Evolutionary conservation across 345 rosid genomes (phyloP).

Genomic region (Bruguiera sexangula): DNA sequence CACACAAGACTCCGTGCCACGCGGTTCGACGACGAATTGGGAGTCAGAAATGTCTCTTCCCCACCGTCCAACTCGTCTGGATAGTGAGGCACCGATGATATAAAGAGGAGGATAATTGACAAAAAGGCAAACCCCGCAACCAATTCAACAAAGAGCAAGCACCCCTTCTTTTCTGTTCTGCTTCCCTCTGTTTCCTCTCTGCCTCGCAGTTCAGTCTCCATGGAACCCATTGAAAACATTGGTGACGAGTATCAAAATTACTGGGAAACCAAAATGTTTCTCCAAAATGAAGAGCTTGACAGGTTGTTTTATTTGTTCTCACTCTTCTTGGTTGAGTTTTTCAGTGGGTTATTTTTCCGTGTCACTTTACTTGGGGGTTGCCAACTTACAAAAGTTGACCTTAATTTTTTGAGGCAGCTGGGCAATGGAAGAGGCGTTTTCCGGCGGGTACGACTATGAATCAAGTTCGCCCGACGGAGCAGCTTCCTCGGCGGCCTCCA

Average conservation of each 20-base stretch:
- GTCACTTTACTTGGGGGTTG: too few relatives aligned
- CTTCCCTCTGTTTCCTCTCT: too few relatives aligned
- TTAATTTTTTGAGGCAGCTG: conserved; percentile 12
- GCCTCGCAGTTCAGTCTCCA: background rate
- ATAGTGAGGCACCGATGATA: too few relatives aligned
- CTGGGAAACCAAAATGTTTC: conserved; percentile 30
- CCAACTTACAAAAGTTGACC: background rate
- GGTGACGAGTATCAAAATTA: conserved; percentile 24
- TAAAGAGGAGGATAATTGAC: too few relatives aligned
- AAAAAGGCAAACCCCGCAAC: too few relatives aligned
- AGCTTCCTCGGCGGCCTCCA: conserved; percentile 68
- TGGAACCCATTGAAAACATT: conserved; percentile 15
- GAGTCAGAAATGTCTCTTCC: too few relatives aligned
- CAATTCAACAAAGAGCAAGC: too few relatives aligned
- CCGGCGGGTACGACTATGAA: conserved; percentile 49
- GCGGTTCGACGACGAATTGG: too few relatives aligned
- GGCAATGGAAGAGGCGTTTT: conserved; percentile 27
- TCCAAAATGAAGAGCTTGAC: conserved; percentile 28
- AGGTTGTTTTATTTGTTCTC: conserved; percentile 1
- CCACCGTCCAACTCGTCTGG: too few relatives aligned
- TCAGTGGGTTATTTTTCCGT: too few relatives aligned
- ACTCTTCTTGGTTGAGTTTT: background rate
- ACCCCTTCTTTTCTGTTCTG: background rate
- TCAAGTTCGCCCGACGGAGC: conserved; percentile 95
- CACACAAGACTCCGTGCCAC: too few relatives aligned